A percentile compares a stretch with the other conserved stretches of the same genome.
phyloP scores from a whole-genome alignment of 83 land plant genomes.

The Picea mariana region DNA sequence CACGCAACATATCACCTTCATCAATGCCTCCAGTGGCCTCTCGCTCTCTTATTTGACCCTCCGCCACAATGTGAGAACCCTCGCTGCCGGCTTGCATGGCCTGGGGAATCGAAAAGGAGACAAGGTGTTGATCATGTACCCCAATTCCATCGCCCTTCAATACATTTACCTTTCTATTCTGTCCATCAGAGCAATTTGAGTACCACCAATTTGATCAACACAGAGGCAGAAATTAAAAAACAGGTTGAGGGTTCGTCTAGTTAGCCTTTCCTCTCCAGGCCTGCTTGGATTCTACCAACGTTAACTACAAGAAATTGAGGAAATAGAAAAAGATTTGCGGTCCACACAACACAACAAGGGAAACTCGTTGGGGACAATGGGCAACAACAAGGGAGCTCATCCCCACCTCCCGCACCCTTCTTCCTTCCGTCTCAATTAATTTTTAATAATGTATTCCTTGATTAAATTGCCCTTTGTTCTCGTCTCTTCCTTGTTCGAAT shows the following conservation, averaged over 20 bases:
- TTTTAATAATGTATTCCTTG: too few species aligned
- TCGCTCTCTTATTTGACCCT: constrained; percentile 37
- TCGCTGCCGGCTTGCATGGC: constrained; percentile 47
- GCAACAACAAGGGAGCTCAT: constrained; percentile 57
- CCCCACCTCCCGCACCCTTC: constrained; percentile 12
- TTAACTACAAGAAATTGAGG: too few species aligned
- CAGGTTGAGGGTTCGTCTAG: constrained; percentile 49
- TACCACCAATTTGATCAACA: constrained; percentile 64
- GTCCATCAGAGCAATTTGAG: constrained; percentile 58
- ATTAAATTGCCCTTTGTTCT: too few species aligned
- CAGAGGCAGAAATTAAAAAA: constrained; percentile 38
- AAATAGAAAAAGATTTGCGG: too few species aligned
- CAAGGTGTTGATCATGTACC: constrained; percentile 47
- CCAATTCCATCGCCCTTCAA: constrained; percentile 53
- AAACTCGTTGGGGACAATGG: constrained; percentile 75
- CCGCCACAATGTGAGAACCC: constrained; percentile 19
- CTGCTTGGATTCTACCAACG: too few species aligned
- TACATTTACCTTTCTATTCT: constrained; percentile 43
- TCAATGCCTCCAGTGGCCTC: constrained; percentile 31
- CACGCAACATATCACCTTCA: constrained; percentile 25
- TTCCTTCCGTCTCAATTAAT: too few species aligned
- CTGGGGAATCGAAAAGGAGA: constrained; percentile 52
- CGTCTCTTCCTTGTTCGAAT: too few species aligned
- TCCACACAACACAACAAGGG: too few species aligned
- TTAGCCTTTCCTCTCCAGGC: too few species aligned